A percentile compares a stretch with the other conserved stretches of the same genome.
Evolutionary conservation across 345 rosid genomes (phyloP).

Genomic region (Aurinia saxatilis): DNA sequence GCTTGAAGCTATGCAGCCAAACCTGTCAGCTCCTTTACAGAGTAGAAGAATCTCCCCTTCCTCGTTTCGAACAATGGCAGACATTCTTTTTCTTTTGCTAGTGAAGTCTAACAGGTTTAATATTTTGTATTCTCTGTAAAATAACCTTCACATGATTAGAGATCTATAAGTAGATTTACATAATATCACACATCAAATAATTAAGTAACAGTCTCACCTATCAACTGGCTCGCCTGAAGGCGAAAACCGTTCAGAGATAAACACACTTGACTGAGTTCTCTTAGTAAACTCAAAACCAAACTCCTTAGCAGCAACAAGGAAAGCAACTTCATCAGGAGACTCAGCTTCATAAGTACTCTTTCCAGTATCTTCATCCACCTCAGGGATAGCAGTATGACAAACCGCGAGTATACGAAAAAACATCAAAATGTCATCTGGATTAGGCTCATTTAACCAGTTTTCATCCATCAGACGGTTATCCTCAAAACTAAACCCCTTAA

Average conservation of each 20-base stretch:
- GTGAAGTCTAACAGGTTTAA: conserved; percentile 62
- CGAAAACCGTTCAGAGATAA: conserved; percentile 42
- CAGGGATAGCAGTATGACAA: conserved; percentile 70
- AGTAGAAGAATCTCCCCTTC: conserved; percentile 60
- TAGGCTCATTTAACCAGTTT: conserved; percentile 45
- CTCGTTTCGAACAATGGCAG: conserved; percentile 56
- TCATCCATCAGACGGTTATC: conserved; percentile 54
- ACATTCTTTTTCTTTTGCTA: conserved; percentile 78
- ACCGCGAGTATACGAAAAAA: conserved; percentile 64
- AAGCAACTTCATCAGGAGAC: conserved; percentile 79
- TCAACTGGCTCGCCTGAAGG: conserved; percentile 34
- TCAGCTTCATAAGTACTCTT: conserved; percentile 74
- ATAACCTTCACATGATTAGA: neutral
- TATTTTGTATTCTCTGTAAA: conserved; percentile 62
- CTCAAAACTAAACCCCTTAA: conserved; percentile 61
- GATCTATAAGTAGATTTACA: neutral
- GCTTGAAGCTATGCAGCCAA: conserved; percentile 6
- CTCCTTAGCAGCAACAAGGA: conserved; percentile 66
- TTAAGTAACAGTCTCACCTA: conserved; percentile 35
- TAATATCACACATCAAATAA: neutral
- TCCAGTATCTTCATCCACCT: conserved; percentile 38
- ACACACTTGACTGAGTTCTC: conserved; percentile 60
- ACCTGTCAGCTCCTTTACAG: conserved; percentile 94
- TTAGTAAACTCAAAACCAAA: conserved; percentile 58
- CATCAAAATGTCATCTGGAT: conserved; percentile 39